Evolutionary conservation across 2,329 filamentous ascomycete genomes (phyloP).

Genomic region (Aspergillus caelatus): DNA sequence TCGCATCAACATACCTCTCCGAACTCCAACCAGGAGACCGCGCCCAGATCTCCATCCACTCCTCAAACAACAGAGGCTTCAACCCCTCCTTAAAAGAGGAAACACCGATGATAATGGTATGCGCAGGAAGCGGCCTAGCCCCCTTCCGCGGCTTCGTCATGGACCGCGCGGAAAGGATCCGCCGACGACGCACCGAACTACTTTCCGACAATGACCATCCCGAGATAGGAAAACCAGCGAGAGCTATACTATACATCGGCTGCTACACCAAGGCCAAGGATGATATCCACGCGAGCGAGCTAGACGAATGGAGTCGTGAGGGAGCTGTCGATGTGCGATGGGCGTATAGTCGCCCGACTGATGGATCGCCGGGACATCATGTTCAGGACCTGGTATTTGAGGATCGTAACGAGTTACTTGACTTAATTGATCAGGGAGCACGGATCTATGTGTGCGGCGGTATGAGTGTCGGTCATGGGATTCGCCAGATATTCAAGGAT

Average conservation of each 20-base stretch:
- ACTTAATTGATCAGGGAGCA: slow-evolving; percentile 53
- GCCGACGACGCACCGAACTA: slow-evolving; percentile 13
- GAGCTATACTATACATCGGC: slow-evolving; percentile 40
- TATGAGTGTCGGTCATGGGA: slow-evolving; percentile 52
- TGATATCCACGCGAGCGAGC: slow-evolving; percentile 38
- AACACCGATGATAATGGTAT: slow-evolving; percentile 44
- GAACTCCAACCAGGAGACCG: slow-evolving; percentile 38
- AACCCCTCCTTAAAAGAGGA: slow-evolving; percentile 36
- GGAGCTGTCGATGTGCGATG: slow-evolving; percentile 65
- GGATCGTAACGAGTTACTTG: slow-evolving; percentile 49
- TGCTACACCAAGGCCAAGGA: slow-evolving; percentile 39
- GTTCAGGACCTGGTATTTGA: slow-evolving; percentile 57
- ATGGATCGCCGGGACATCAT: slow-evolving; percentile 53
- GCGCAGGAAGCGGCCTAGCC: slow-evolving; percentile 57
- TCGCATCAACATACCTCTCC: slow-evolving; percentile 64
- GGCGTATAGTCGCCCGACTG: slow-evolving; percentile 59
- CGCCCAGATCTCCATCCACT: slow-evolving; percentile 38
- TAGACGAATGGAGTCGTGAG: slow-evolving; percentile 59
- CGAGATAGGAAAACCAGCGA: slow-evolving; percentile 28
- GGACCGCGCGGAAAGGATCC: slow-evolving; percentile 55
- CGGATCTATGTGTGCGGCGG: slow-evolving; percentile 69
- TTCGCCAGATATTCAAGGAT: slow-evolving; percentile 45
- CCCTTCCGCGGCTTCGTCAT: slow-evolving; percentile 67
- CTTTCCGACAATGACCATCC: slow-evolving; percentile 14
- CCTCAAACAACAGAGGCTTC: slow-evolving; percentile 40